phyloP scores from a whole-genome alignment of 2,329 filamentous ascomycete species.

The Aspergillus caelatus region DNA sequence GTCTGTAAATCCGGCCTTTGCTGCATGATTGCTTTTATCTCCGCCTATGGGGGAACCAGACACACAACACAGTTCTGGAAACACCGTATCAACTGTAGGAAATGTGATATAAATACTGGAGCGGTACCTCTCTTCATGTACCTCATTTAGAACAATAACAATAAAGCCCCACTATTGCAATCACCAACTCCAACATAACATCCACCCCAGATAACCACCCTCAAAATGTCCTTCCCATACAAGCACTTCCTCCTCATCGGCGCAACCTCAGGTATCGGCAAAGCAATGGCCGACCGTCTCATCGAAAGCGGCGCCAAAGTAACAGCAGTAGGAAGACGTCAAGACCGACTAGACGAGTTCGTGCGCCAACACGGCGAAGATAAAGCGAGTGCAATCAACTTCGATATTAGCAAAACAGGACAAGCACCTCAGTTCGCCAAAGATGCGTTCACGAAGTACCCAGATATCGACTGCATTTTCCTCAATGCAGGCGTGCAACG shows the following conservation, averaged over 20 bases:
- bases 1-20: too few species aligned
- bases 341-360: constrained; percentile 55
- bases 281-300: constrained; percentile 51
- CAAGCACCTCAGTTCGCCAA: constrained; percentile 47
- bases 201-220: neutral
- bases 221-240: constrained; percentile 56
- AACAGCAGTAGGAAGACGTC: constrained; percentile 59
- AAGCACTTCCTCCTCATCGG: constrained; percentile 60
- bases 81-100: neutral
- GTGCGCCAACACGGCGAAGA: constrained; percentile 47
- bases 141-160: neutral
- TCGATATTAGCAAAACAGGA: constrained; percentile 52
- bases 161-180: neutral
- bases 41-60: too few species aligned
- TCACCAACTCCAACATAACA: neutral
- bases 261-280: constrained; percentile 59
- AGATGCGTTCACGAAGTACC: constrained; percentile 35
- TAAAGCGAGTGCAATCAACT: constrained; percentile 44
- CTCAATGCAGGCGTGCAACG: constrained; percentile 62
- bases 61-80: too few species aligned
- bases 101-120: neutral
- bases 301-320: constrained; percentile 55
- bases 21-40: too few species aligned
- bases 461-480: constrained; percentile 59
- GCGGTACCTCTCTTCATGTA: neutral